A percentile compares a stretch with the other conserved stretches of the same genome.
Conservation (phyloP, 352 stramenopile species). For the Globisporangium emineosum region DNA sequence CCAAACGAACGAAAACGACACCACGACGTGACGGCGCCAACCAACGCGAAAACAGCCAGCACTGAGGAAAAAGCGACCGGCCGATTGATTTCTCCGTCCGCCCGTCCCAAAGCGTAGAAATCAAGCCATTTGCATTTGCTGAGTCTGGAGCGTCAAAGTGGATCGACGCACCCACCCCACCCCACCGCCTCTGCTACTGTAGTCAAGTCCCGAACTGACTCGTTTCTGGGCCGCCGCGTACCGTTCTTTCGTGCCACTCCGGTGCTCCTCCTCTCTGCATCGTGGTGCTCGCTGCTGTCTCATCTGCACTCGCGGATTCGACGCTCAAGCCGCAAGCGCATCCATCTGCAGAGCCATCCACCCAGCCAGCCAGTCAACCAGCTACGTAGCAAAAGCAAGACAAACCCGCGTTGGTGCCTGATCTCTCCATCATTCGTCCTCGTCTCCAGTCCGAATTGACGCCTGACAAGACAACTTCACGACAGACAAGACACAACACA, state of each 20-base stretch:
- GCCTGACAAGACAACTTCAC: neutral
- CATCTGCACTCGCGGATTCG: conserved; percentile 16
- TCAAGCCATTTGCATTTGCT: neutral
- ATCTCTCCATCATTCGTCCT: conserved; percentile 3
- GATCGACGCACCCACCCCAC: neutral
- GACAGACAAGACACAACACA: conserved; percentile 7
- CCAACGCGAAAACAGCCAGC: neutral
- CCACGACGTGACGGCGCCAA: neutral
- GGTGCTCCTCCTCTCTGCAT: neutral
- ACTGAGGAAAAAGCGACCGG: neutral
- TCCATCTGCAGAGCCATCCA: too few species aligned
- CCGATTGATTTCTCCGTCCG: neutral
- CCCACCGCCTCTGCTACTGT: neutral
- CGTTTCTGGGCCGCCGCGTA: neutral
- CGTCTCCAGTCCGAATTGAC: conserved; percentile 1
- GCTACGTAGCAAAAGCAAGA: neutral
- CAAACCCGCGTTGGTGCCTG: neutral
- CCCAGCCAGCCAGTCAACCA: neutral
- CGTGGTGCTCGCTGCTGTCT: conserved; percentile 7
- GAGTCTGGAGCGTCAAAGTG: neutral
- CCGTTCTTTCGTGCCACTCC: neutral
- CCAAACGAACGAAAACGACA: too few species aligned
- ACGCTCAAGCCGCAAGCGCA: conserved; percentile 4
- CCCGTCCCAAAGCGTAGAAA: neutral
- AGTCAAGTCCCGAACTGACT: neutral